phyloP scores from a whole-genome alignment of 768 basidiomycete species.

The Pisolithus microcarpus region DNA sequence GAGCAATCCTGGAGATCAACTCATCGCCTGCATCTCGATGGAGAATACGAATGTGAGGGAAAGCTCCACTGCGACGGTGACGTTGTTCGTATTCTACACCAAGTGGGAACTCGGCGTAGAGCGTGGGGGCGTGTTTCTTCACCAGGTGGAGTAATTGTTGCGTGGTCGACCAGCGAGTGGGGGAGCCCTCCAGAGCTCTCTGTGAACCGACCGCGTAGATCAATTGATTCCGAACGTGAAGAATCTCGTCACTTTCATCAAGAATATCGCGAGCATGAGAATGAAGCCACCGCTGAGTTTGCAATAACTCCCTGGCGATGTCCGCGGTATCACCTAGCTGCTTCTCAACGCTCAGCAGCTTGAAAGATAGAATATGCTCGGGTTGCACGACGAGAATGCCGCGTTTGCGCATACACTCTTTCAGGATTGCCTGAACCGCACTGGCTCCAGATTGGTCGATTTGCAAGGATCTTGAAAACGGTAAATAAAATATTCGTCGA shows the following conservation, averaged over 20 bases:
- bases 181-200: conserved; percentile 31
- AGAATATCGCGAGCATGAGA: conserved; percentile 14
- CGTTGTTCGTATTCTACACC: conserved; percentile 15
- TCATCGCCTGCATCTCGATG: conserved; percentile 6
- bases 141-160: conserved; percentile 34
- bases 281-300: conserved; percentile 15
- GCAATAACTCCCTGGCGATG: conserved; percentile 13
- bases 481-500: conserved; percentile 27
- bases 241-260: conserved; percentile 29
- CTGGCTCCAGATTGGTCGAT: conserved; percentile 15
- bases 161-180: conserved; percentile 36
- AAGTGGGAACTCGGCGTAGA: neutral
- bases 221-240: conserved; percentile 41
- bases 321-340: conserved; percentile 3
- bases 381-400: conserved; percentile 43
- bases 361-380: conserved; percentile 44
- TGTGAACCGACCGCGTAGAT: conserved; percentile 40
- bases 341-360: conserved; percentile 33
- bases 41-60: conserved; percentile 21
- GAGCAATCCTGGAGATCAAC: conserved; percentile 10
- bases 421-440: conserved; percentile 5
- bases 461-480: conserved; percentile 23
- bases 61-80: conserved; percentile 8
- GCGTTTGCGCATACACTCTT: conserved; percentile 27
- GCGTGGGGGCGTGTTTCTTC: conserved; percentile 1